Evolutionary conservation across 768 basidiomycete genomes (phyloP), one percentile per base, ranked within the genome.

Genomic region (Tubosaeta brunneosetosa): DNA sequence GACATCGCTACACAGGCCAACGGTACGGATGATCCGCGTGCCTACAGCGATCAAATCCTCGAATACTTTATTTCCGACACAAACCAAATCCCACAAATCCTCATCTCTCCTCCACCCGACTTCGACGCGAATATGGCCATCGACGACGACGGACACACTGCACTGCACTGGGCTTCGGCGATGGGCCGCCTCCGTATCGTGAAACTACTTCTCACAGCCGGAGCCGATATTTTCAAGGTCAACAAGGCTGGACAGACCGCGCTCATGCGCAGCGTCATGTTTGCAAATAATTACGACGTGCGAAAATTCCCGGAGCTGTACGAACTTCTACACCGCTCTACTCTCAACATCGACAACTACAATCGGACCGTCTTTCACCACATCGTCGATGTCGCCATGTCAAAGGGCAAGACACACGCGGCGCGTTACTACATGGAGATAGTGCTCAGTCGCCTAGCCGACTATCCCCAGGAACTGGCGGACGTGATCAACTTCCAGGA

Each of bases 401-500:
- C 92, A 36, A 98, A 98, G 71, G 91, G 91, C 49, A 99, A 99
- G 73, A 91, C 93, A 0, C 97, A 98, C 61, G 97, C 97, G 2
- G 92, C 95, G 9, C 82, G 94, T 22, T 99, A 99, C 72, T 99
- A 99, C 71, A 93, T 99, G 92, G 97, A 99, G 70, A 94, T 92
- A 0, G 85, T 98, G 37, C 78, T 99, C 49, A 78, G 76, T 38
- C 82, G 95, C 47, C 78, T 99, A 37, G 78, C 88, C 6, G 94
- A 94, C 64, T 99, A 91, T 72, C 94, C 97, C 1, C 89, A 89
- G 63, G 97, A 99, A 69, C 74, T 99, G 29, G 91, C 93, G 31
- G 97, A 99, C 63, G 92, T 99, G 44, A 93, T 99, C 71, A 99
- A 99, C 66, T 98, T 97, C 68, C 97, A 97, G 67, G 95, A 98